These are phyloP conservation scores for Geotrichum restrictum DNA, from an alignment of 1,139 yeast species.

Conservation along the genomic window DNA sequence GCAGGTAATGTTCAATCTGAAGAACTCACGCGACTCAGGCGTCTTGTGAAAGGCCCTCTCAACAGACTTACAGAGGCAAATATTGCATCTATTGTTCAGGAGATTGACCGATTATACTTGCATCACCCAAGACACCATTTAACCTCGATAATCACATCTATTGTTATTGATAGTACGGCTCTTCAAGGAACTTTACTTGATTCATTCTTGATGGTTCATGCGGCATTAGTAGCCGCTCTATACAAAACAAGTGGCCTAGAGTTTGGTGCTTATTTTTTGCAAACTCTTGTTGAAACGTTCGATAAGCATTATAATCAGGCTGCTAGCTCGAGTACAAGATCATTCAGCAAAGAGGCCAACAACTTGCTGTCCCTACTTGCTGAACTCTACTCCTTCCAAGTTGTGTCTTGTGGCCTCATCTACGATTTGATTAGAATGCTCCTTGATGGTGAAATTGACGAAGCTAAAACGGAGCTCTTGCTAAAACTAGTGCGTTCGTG, in stretches of 20 bases:
- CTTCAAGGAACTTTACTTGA: constrained; percentile 66
- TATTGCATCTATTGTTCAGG: constrained; percentile 62
- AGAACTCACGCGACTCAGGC: constrained; percentile 50
- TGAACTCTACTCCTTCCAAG: constrained; percentile 70
- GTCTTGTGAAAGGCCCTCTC: constrained; percentile 70
- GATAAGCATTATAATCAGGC: constrained; percentile 35
- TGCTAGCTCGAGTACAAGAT: constrained; percentile 26
- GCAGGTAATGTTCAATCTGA: constrained; percentile 43
- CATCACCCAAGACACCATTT: constrained; percentile 73
- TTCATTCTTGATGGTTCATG: constrained; percentile 73
- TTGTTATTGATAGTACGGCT: constrained; percentile 62
- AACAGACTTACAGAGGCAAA: constrained; percentile 87
- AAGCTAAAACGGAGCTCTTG: constrained; percentile 70
- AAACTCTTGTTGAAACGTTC: constrained; percentile 66
- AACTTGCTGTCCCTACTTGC: constrained; percentile 73
- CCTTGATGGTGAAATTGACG: constrained; percentile 53
- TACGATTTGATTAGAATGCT: constrained; percentile 69
- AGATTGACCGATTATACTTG: constrained; percentile 59
- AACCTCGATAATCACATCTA: constrained; percentile 60
- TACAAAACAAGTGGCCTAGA: constrained; percentile 78
- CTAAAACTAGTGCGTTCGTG: constrained; percentile 67
- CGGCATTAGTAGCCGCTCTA: constrained; percentile 70
- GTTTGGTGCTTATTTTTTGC: constrained; percentile 84
- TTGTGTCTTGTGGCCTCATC: constrained; percentile 66
- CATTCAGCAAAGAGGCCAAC: constrained; percentile 53